A percentile compares a stretch with the other conserved stretches of the same genome.
These are phyloP conservation scores for Raphanus raphanistrum DNA, from an alignment of 345 rosid species.

Conservation along the genomic window DNA sequence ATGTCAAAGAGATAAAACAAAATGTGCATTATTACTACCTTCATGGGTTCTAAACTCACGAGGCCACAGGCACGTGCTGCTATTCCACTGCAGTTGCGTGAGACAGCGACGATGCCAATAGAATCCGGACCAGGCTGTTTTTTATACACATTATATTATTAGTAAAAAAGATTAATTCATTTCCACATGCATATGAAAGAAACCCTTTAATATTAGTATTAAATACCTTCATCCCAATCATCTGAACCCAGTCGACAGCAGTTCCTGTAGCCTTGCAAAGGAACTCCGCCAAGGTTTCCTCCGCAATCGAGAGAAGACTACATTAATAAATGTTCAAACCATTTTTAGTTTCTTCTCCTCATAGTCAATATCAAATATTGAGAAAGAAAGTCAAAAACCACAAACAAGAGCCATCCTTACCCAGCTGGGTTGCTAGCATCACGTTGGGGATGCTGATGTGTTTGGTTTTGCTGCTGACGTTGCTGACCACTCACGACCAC, in stretches of 20 bases:
- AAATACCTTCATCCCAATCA: slow-evolving; percentile 98
- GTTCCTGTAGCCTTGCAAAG: slow-evolving; percentile 94
- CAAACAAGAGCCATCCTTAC: slow-evolving; percentile 41
- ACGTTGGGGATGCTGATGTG: slow-evolving; percentile 81
- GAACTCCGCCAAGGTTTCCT: slow-evolving; percentile 77
- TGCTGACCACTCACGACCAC: slow-evolving; percentile 98
- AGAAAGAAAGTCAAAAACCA: background rate
- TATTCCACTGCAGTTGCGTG: slow-evolving; percentile 94
- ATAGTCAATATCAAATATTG: background rate
- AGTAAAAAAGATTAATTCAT: background rate
- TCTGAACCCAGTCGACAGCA: slow-evolving; percentile 99
- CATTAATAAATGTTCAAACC: background rate
- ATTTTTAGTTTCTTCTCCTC: background rate
- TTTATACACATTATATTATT: slow-evolving; percentile 7
- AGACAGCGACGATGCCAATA: slow-evolving; percentile 97
- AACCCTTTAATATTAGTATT: background rate
- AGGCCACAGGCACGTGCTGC: slow-evolving; percentile 99
- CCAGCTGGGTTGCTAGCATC: slow-evolving; percentile 99
- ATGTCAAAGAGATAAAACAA: background rate
- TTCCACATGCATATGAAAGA: background rate
- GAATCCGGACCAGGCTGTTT: slow-evolving; percentile 99
- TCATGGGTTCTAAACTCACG: slow-evolving; percentile 96
- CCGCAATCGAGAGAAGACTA: slow-evolving; percentile 91
- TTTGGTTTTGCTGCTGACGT: slow-evolving; percentile 95
- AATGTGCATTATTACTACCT: slow-evolving; percentile 48